Conservation (phyloP, 805 yeast species). For the Ogataea henricii region DNA sequence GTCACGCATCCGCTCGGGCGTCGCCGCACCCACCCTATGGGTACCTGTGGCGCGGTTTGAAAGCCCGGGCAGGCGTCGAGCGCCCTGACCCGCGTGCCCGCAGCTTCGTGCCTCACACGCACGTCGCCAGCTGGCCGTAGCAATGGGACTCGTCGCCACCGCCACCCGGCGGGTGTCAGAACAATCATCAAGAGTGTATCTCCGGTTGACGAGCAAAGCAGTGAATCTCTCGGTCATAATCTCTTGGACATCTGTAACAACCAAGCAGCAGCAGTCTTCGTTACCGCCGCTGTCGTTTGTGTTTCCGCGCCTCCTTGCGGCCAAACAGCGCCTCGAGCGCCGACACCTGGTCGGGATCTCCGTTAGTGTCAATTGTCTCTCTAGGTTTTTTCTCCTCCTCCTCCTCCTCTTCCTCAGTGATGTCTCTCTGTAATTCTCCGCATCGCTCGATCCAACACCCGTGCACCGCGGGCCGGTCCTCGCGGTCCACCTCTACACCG, state of each 20-base stretch:
- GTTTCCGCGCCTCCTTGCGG: conserved; percentile 4
- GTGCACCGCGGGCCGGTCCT: conserved; percentile 15
- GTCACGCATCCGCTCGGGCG: conserved; percentile 6
- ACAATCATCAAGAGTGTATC: conserved; percentile 46
- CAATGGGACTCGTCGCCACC: conserved; percentile 2
- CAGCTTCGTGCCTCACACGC: conserved; percentile 9
- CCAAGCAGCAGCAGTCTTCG: background rate
- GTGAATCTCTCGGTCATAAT: conserved; percentile 54
- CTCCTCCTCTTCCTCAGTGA: background rate
- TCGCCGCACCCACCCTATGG: conserved; percentile 2
- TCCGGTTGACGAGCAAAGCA: conserved; percentile 49
- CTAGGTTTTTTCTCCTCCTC: background rate
- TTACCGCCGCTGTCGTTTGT: conserved; percentile 1
- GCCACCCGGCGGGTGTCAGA: conserved; percentile 3
- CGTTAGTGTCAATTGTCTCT: background rate
- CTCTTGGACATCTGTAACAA: conserved; percentile 44
- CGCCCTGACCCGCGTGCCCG: background rate
- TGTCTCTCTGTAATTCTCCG: conserved; percentile 22
- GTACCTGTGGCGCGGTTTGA: conserved; percentile 6
- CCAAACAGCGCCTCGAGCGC: conserved; percentile 29
- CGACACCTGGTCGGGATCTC: conserved; percentile 11
- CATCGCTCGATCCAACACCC: conserved; percentile 27
- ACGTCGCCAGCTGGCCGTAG: background rate
- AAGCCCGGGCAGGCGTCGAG: conserved; percentile 7
- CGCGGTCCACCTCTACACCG: conserved; percentile 21